Base-by-base conservation (phyloP, 352 stramenopile species). In the Saprolegnia parasitica region DNA sequence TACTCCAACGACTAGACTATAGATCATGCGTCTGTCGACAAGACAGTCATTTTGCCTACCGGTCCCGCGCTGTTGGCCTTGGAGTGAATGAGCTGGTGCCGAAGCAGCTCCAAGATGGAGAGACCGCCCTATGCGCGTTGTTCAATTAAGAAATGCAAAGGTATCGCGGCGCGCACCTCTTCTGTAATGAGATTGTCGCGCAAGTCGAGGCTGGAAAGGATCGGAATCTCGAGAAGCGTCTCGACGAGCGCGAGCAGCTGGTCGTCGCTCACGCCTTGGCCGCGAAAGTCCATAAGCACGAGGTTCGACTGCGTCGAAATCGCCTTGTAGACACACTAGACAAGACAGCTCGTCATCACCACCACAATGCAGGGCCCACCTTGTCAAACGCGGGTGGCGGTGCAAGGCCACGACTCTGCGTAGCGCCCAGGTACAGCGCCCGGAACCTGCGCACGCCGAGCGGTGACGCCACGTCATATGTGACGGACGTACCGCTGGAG, bases 291-390 rank as follows among this genome's bases (percentile, higher is more conserved):
- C 24, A 89, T 68, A 5, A 74, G 79, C 55, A 89, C 76, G 9
- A 94, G 66, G 42, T 93, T 82, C 68, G 90, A 89, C 64, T 93
- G 86, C 20, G 83, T 83, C 42, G 86, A 90, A 52, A 94, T 93
- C 5, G 84, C 83, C 67, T 92, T 94, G 73, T 92, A 93, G 57
- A 94, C 83, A 56, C 81, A 91, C 84, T 93, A 16, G 9, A 21
- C 20, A 13, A 1, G 16, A 21, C 20, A 61, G 9, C 1, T 21
- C 2, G 35, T 5, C 47, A 29, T 55, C 5, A 6, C n/a, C 47
- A 55, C 24, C 2, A 5, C 24, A 55, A 55, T 6, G n/a, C n/a
- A 6, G 24, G 18, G 13, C 21, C 20, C 5, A 58, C 40, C 62
- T 68, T 68, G 24, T 68, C 62, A 29, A 68, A 56, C 10, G 15